Evolutionary conservation across 805 yeast species (phyloP).

Genomic region (Lipomyces spencermartinsiae): DNA sequence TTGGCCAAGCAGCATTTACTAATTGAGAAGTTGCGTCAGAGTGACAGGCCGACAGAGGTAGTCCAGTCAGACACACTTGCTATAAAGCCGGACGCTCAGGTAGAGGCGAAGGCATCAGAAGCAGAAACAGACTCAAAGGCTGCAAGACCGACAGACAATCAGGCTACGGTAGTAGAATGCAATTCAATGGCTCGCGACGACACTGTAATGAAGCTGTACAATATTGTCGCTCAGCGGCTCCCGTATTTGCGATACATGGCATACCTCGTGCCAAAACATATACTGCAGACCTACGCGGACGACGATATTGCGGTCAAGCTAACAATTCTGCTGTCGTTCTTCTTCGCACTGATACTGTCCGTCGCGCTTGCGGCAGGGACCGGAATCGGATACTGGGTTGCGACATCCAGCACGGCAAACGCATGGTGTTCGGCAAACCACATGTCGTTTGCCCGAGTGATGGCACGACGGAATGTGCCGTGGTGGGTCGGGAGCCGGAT

Average conservation of each 20-base stretch:
- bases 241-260: conserved; percentile 16
- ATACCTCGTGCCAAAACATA: conserved; percentile 14
- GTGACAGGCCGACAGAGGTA: background rate
- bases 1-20: conserved; percentile 27
- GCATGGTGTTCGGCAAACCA: conserved; percentile 6
- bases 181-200: background rate
- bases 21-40: conserved; percentile 14
- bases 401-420: background rate
- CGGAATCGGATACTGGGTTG: conserved; percentile 15
- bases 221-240: background rate
- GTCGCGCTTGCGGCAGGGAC: conserved; percentile 12
- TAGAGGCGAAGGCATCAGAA: background rate
- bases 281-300: conserved; percentile 10
- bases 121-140: background rate
- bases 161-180: background rate
- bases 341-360: background rate
- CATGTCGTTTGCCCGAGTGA: conserved; percentile 3
- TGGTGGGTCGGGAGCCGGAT: conserved; percentile 36
- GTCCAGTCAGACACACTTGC: background rate
- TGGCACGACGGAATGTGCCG: conserved; percentile 17
- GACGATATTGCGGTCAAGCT: conserved; percentile 3
- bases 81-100: background rate
- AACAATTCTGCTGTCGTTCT: conserved; percentile 14
- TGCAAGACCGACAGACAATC: background rate
- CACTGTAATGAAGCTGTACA: background rate